These are phyloP conservation scores for Candida andamanensis DNA, from an alignment of 805 yeast species.

Conservation along the genomic window DNA sequence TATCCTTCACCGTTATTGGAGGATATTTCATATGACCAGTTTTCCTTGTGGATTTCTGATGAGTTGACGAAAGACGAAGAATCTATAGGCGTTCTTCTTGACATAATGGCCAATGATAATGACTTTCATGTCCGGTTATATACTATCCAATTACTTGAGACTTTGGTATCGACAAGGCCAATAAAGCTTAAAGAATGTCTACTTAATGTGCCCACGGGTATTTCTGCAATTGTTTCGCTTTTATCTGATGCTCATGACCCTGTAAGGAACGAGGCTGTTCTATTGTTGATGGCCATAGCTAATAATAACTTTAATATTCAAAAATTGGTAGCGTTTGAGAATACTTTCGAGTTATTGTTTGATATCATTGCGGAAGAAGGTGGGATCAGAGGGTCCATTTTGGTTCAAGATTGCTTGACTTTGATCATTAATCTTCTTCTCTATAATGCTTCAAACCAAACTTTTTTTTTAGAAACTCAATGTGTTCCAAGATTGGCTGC, in stretches of 20 bases:
- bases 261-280: slow-evolving; percentile 79
- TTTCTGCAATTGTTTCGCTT: slow-evolving; percentile 64
- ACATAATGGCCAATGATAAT: slow-evolving; percentile 43
- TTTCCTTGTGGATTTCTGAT: slow-evolving; percentile 93
- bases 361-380: slow-evolving; percentile 82
- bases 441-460: slow-evolving; percentile 87
- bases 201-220: slow-evolving; percentile 69
- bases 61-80: slow-evolving; percentile 63
- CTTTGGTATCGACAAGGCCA: slow-evolving; percentile 74
- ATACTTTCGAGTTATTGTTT: slow-evolving; percentile 78
- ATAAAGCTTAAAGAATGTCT: slow-evolving; percentile 68
- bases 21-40: slow-evolving; percentile 65
- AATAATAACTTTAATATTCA: slow-evolving; percentile 82
- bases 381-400: slow-evolving; percentile 79
- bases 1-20: slow-evolving; percentile 70
- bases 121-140: slow-evolving; percentile 80
- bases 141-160: slow-evolving; percentile 78
- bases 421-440: slow-evolving; percentile 66
- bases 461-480: slow-evolving; percentile 78
- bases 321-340: slow-evolving; percentile 90
- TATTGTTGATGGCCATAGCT: slow-evolving; percentile 77
- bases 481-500: slow-evolving; percentile 62
- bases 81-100: slow-evolving; percentile 23
- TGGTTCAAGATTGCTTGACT: slow-evolving; percentile 87
- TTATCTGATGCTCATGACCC: slow-evolving; percentile 59